phyloP scores from a whole-genome alignment of 257 asterid species.

The Gynochthodes officinalis region DNA sequence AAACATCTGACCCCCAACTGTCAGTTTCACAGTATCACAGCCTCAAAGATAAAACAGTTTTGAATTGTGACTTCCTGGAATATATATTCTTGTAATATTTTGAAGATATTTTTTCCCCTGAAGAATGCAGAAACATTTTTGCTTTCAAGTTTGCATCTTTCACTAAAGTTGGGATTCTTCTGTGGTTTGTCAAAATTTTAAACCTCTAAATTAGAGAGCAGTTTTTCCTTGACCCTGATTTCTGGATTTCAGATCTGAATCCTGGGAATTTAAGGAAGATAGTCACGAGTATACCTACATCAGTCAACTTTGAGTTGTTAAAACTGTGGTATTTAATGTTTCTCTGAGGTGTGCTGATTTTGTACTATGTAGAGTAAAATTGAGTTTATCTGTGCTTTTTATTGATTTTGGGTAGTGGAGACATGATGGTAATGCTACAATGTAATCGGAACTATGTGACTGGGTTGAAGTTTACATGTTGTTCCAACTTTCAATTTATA shows the following conservation, averaged over 20 bases:
- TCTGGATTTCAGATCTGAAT: not conserved
- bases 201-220: not conserved
- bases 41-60: not conserved
- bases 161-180: not conserved
- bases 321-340: not conserved
- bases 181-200: not conserved
- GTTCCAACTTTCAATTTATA: slow-evolving; percentile 1
- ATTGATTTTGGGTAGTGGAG: not conserved
- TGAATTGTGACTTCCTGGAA: not conserved
- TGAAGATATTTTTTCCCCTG: not conserved
- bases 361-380: not conserved
- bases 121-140: not conserved
- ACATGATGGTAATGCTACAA: not conserved
- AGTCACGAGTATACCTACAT: not conserved
- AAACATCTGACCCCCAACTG: not conserved
- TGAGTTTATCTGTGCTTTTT: not conserved
- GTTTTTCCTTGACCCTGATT: not conserved
- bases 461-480: not conserved
- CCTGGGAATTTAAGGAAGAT: not conserved
- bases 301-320: not conserved
- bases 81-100: not conserved
- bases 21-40: not conserved
- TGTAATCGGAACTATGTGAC: not conserved
- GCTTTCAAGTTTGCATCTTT: not conserved
- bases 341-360: not conserved